Evolutionary conservation across 2,329 filamentous ascomycete genomes (phyloP), one percentile per base, ranked within the genome.

Genomic region (Pseudocercospora crystallina): DNA sequence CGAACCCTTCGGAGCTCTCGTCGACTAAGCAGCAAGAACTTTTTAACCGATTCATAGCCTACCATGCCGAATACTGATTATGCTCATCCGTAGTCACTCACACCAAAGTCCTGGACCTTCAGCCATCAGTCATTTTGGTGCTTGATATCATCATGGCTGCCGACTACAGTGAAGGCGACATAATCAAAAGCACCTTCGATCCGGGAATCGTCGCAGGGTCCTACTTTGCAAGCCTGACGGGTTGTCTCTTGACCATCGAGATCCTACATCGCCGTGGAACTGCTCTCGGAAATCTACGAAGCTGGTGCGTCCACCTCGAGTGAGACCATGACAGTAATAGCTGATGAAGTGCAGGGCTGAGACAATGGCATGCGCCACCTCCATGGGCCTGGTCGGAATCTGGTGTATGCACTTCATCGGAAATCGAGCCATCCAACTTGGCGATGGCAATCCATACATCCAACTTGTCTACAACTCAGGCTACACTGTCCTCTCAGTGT

Each of bases 171-270:
- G 20, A 33, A 26, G 52, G 52, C 14, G 49, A 49, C 17, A 32
- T 41, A 2, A 68, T 75, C 15, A 56, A 60, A 2, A 74, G 75
- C 50, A 70, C 69, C 11, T 76, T 74, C 47, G 60, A 68, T n/a
- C 56, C 77, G 3, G 82, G 82, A 34, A 86, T 88, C 61, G 79
- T 92, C 10, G 77, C 85, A 17, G 76, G 89, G 8, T 86, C 84
- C 1, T 86, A 81, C 61, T 71, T 86, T 37, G 77, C 85, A 58
- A 94, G 89, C 64, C 82, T 87, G 56, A 75, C 88, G 57, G 90
- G 90, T 55, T 85, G 88, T 42, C 79, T 83, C 43, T 89, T 89
- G 3, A 91, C 90, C 0, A 76, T 95, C 30, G 90, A 95, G 69
- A 74, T 95, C 51, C 82, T 95, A 44, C 87, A 94, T 65, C 77